Evolutionary conservation across 495 filamentous ascomycete genomes (phyloP), one percentile per base, ranked within the genome.

Genomic region (Venustampulla echinocandica): DNA sequence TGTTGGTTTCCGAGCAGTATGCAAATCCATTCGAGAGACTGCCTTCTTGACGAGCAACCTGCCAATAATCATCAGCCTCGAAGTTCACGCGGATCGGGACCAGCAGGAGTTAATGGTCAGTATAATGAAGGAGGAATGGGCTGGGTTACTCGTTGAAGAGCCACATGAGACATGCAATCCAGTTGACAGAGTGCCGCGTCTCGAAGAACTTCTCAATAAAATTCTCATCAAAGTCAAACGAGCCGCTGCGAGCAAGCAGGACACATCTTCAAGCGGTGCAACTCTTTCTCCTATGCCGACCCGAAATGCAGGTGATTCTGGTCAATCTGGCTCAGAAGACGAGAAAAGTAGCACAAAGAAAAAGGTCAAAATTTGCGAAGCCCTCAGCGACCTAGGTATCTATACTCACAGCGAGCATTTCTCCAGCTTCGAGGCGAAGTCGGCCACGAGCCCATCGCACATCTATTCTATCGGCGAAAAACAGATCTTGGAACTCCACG

Each of bases 141-240:
- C 69, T 17, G 80, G 71, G 0, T 66, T 77, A 48, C 69, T 97
- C 0, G 67, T 95, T 0, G 75, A 85, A 5, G 59, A 71, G 7
- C 66, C 74, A 7, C 56, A 65, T n/a, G 32, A 49, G 19, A 53
- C 52, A 1, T 60, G 63, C 18, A 50, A 66, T 42, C 70, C 72
- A 0, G 65, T 70, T 9, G 65, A 71, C 13, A 65, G 75, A 7
- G 71, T 93, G 7, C 90, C 90, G 0, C 60, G 74, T 0, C 79
- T 87, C 0, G 71, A 64, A 11, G 73, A 82, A 13, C 61, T 96
- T 45, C 72, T 74, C 35, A 67, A 75, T 19, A 90, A 85, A 65
- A 95, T 96, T 50, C 67, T 97, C 23, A 78, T 97, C 64, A 97
- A 97, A 67, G 88, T 89, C 28, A 93, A 93, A 61, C 81, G 82